Base-by-base conservation (phyloP, 2,329 filamentous ascomycete species). In the Botrytis galanthina region DNA sequence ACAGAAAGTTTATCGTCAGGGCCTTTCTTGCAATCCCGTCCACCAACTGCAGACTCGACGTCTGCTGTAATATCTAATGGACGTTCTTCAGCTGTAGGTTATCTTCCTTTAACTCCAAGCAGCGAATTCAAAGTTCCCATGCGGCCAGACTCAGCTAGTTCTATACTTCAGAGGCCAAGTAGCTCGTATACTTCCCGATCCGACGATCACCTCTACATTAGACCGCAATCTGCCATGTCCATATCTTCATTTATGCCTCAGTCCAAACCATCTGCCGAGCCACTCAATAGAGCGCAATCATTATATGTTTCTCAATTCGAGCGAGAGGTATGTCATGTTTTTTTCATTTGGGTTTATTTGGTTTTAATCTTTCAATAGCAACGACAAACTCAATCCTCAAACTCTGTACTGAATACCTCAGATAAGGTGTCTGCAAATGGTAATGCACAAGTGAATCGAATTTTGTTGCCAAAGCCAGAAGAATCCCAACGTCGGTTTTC, bases 111-210 rank as follows among this genome's bases (percentile, higher is more conserved):
- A 20, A 59, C 51, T n/a, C 63, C 54, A 44, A 73, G 71, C 26
- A 64, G 71, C 6, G 63, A 73, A n/a, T 78, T 79, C 69, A 79
- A 75, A 39, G 54, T 76, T 63, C 77, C 75, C 26, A n/a, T 61
- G 20, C 74, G 74, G 51, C 74, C 75, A 29, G 59, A 75, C 8
- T 74, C 74, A 26, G 54, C 74, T 18, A 61, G 48, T 60, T 74
- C 75, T 51, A 71, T 72, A 16, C 7, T 59, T 35, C 57, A 48
- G 61, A 68, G 42, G 26, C 60, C 75, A n/a, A 64, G 59, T 37
- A 74, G 67, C 35, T 20, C 68, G 5, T 42, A 68, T 46, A 51
- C 69, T 29, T 59, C 59, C 60, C 60, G 29, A 22, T 63, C 54
- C 57, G 16, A 64, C n/a, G n/a, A 69, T 1, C 20, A 32, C 4